Base-by-base conservation (phyloP, 2,329 filamentous ascomycete species). In the Phialemonium atrogriseum region DNA sequence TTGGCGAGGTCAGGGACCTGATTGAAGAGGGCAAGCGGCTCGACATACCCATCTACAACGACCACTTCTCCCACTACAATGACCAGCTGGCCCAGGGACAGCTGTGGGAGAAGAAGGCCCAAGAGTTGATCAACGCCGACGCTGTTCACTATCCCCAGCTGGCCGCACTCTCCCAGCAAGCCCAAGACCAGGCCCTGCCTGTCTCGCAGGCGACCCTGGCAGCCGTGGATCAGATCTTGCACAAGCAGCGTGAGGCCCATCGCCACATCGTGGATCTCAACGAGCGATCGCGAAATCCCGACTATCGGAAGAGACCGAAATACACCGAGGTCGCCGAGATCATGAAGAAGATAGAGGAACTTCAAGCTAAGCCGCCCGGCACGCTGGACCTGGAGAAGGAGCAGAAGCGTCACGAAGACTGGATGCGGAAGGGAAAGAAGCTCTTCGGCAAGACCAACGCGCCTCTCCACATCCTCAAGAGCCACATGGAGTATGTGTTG, bases 401-500 rank as follows among this genome's bases (percentile, higher is more conserved):
- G 54, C 83, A 91, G 43, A 94, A 91, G 52, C 78, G 85, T 7
- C 91, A 96, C 44, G 91, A 98, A 53, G 91, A 98, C 55, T 98
- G 91, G 91, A 98, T 98, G 89, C 76, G 91, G 19, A 86, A 86
- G 49, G 91, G 91, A 30, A 98, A 98, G 62, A 95, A 95, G 55
- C 62, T 98, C 0, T 98, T 98, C 50, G 91, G 91, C 32, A 98
- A 98, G 58, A 91, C 91, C 2, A 98, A 98, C 52, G 91, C 91
- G 2, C 91, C 91, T 2, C 66, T 98, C 10, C 91, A 98, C 55
- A 98, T 98, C 42, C 70, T 98, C 17, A 91, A 89, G 49, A 83
- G 81, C 36, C 89, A 98, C 46, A 88, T 98, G 76, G 83, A 93
- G 45, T 84, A 91, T 50, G 91, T 98, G 4, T 70, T 91, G 29